Evolutionary conservation across 2,329 filamentous ascomycete genomes (phyloP), one percentile per base, ranked within the genome.

Genomic region (Epichloe festucae): DNA sequence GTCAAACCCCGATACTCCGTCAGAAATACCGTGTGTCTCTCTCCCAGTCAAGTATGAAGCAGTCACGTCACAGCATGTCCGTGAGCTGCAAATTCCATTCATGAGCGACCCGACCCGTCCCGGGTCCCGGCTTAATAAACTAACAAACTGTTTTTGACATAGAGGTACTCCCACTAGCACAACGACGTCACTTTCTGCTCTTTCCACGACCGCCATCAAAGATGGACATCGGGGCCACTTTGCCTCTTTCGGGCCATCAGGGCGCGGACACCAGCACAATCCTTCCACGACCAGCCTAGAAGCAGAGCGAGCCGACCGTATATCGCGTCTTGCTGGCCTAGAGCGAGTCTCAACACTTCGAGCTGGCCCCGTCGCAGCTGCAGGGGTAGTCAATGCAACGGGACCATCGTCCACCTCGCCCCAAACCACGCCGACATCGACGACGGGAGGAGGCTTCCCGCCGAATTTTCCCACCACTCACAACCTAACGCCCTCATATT

Each of bases 151-250:
- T 58, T 51, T 51, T 3, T 21, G 17, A 19, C 31, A 10, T 17
- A 54, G 53, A 50, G 90, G 91, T 62, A 97, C 91, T 3, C 91
- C 91, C 3, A 96, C 93, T 58, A 95, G 89, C 58, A 85, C 87
- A 41, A 94, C 88, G 3, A 96, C 90, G 12, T 94, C 89, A 49
- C 84, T 97, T 62, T 95, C 89, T 27, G 84, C 89, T 41, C 78
- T 97, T 46, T 95, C 89, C 15, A 96, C 91, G 17, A 93, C 89
- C 12, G 91, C 91, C 49, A 95, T 95, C 75, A 95, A 96, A 70
- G 91, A 97, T 65, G 91, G 91, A 60, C 89, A 96, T 63, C 87
- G 89, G 54, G 91, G 91, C 56, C 82, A 89, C 63, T 76, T 84
- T 31, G 79, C 82, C 31, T 77, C 56, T 21, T 10, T 31, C 31